Conservation (phyloP, 768 basidiomycete genomes). For the Termitomyces sp. region DNA sequence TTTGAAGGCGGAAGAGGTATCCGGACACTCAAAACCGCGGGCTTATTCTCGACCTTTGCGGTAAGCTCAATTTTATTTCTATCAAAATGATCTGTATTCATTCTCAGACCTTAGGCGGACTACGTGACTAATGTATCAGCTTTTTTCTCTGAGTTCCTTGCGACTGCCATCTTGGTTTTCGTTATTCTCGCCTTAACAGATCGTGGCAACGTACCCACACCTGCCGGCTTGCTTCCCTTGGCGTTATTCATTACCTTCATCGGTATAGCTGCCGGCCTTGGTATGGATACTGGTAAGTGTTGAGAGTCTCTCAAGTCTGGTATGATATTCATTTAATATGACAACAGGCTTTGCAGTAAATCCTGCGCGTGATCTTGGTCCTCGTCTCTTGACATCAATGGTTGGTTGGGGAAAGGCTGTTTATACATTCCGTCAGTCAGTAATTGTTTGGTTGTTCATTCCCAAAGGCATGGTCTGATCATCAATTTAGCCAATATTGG, state of each 20-base stretch:
- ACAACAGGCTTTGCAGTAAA: conserved; percentile 32
- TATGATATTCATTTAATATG: not conserved
- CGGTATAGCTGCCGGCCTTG: conserved; percentile 54
- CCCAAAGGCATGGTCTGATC: not conserved
- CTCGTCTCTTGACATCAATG: conserved; percentile 50
- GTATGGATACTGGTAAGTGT: conserved; percentile 54
- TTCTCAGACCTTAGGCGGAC: conserved; percentile 11
- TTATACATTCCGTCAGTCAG: conserved; percentile 40
- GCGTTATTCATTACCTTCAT: conserved; percentile 57
- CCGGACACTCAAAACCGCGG: conserved; percentile 54
- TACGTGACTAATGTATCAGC: conserved; percentile 36
- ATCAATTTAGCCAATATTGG: conserved; percentile 60
- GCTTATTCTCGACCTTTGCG: conserved; percentile 59
- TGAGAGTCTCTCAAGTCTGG: not conserved
- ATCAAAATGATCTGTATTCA: not conserved
- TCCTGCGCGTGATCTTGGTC: conserved; percentile 23
- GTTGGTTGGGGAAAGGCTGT: conserved; percentile 60
- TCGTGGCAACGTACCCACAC: conserved; percentile 45
- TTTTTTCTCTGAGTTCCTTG: conserved; percentile 56
- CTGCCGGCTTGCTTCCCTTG: conserved; percentile 52
- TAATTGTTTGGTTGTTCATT: conserved; percentile 7
- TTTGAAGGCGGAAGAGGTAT: conserved; percentile 55
- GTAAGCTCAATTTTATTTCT: conserved; percentile 30
- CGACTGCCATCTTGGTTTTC: conserved; percentile 54
- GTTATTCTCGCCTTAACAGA: conserved; percentile 55